Evolutionary conservation across 805 yeast genomes (phyloP).

Genomic region (Saccharomycopsis lassenensis): DNA sequence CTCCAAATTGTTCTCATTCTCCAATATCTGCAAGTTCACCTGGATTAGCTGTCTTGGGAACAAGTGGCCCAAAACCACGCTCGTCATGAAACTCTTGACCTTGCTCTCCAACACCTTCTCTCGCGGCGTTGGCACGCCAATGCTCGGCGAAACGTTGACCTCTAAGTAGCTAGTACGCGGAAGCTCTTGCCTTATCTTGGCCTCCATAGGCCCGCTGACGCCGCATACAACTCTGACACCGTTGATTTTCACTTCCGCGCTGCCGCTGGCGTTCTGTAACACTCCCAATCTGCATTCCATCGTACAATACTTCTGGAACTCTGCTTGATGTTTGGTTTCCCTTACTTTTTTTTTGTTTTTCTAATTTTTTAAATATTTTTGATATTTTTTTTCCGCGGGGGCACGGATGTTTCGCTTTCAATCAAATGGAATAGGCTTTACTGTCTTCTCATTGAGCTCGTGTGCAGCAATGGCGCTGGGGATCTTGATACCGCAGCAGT

Average conservation of each 20-base stretch:
- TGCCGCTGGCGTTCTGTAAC: slow-evolving; percentile 67
- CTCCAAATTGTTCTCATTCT: slow-evolving; percentile 31
- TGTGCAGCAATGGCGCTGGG: slow-evolving; percentile 95
- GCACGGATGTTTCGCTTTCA: too few species aligned
- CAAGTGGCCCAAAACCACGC: slow-evolving; percentile 42
- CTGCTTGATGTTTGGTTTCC: neutral
- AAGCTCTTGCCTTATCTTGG: slow-evolving; percentile 69
- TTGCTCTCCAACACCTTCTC: slow-evolving; percentile 71
- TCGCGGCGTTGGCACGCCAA: slow-evolving; percentile 63
- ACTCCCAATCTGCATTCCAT: slow-evolving; percentile 21
- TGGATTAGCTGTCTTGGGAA: slow-evolving; percentile 77
- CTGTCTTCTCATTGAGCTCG: slow-evolving; percentile 26
- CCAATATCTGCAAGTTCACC: slow-evolving; percentile 53
- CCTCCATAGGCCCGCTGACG: slow-evolving; percentile 87
- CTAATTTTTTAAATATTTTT: too few species aligned
- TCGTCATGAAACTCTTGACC: slow-evolving; percentile 47
- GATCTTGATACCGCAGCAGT: slow-evolving; percentile 92
- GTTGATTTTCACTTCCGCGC: slow-evolving; percentile 46
- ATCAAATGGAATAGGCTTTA: slow-evolving; percentile 17
- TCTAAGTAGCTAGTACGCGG: slow-evolving; percentile 74
- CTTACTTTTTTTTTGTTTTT: too few species aligned
- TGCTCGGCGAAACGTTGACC: slow-evolving; percentile 64
- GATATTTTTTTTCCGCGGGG: too few species aligned
- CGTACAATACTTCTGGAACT: neutral
- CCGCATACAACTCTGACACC: slow-evolving; percentile 55